Conservation (phyloP, 176 grass and related monocot species). For the Thalia dealbata region DNA sequence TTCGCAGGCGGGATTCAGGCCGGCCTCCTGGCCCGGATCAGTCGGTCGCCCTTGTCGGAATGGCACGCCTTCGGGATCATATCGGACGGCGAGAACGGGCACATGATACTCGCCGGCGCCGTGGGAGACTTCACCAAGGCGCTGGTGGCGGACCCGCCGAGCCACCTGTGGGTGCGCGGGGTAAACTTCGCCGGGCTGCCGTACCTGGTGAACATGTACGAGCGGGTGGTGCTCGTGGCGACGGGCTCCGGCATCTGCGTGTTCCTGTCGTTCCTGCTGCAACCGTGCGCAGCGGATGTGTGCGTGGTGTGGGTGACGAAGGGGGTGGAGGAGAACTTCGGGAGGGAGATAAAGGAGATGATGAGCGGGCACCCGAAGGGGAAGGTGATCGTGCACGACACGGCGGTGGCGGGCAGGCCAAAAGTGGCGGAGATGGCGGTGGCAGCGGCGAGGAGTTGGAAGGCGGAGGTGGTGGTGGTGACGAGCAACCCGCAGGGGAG, state of each 20-base stretch:
- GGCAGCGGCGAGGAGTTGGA: constrained; percentile 36
- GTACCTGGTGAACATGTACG: constrained; percentile 59
- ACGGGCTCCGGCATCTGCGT: constrained; percentile 71
- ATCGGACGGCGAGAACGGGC: constrained; percentile 26
- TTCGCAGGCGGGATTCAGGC: constrained; percentile 43
- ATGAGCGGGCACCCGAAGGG: constrained; percentile 19
- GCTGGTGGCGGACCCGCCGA: constrained; percentile 37
- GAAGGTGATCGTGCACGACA: constrained; percentile 46
- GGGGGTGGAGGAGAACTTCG: constrained; percentile 54
- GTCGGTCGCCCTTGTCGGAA: constrained; percentile 61
- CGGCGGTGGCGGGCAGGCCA: constrained; percentile 36
- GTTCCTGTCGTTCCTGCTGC: constrained; percentile 60
- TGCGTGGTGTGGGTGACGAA: constrained; percentile 69
- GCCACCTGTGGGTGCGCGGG: constrained; percentile 36
- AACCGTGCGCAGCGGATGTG: constrained; percentile 37
- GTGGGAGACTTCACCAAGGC: constrained; percentile 60
- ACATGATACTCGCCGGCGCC: constrained; percentile 59
- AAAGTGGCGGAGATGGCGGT: constrained; percentile 37
- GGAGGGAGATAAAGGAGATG: constrained; percentile 39
- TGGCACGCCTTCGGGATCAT: constrained; percentile 83
- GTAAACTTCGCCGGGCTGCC: constrained; percentile 54
- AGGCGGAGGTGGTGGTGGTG: constrained; percentile 48
- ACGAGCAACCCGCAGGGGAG: constrained; percentile 71
- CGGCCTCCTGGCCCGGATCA: constrained; percentile 58
- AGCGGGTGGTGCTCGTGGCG: constrained; percentile 38